Evolutionary conservation across 2,329 filamentous ascomycete species (phyloP).

Genomic region (Pestalotiopsis sp.): DNA sequence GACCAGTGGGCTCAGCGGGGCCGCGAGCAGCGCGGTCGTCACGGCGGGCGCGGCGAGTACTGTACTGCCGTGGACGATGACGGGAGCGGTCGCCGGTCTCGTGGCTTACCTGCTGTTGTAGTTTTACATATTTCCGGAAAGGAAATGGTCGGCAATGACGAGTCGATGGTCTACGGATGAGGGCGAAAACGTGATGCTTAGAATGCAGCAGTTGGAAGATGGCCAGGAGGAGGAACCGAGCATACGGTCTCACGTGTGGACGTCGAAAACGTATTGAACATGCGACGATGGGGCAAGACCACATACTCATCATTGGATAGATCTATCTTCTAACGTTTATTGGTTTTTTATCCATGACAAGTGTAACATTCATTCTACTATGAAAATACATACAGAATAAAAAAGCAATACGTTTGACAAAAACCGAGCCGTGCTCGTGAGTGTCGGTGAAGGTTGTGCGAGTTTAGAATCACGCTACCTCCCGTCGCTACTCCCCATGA

Average conservation of each 20-base stretch:
- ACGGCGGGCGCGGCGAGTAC: not conserved
- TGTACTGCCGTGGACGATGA: not conserved
- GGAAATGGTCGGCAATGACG: too few relatives aligned
- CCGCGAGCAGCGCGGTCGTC: not conserved
- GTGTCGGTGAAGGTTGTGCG: too few relatives aligned
- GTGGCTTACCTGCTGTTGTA: not conserved
- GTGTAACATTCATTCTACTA: not conserved
- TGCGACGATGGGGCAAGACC: not conserved
- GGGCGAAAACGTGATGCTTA: not conserved
- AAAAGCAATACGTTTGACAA: not conserved
- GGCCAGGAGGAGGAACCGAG: not conserved
- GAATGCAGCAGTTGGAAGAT: not conserved
- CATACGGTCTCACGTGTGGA: not conserved
- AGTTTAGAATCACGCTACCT: too few relatives aligned
- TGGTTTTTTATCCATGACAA: not conserved
- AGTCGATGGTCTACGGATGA: not conserved
- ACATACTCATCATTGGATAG: not conserved
- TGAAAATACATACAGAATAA: not conserved
- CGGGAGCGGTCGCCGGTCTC: not conserved
- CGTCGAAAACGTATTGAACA: not conserved
- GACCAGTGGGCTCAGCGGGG: not conserved
- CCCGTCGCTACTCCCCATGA: too few relatives aligned
- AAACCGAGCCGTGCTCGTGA: too few relatives aligned
- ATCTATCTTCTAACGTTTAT: not conserved
- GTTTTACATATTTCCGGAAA: not conserved